A percentile compares a stretch with the other conserved stretches of the same genome.
These are phyloP conservation scores for Penicillium glabrum DNA, from an alignment of 2,329 filamentous ascomycete genomes.

Conservation along the genomic window DNA sequence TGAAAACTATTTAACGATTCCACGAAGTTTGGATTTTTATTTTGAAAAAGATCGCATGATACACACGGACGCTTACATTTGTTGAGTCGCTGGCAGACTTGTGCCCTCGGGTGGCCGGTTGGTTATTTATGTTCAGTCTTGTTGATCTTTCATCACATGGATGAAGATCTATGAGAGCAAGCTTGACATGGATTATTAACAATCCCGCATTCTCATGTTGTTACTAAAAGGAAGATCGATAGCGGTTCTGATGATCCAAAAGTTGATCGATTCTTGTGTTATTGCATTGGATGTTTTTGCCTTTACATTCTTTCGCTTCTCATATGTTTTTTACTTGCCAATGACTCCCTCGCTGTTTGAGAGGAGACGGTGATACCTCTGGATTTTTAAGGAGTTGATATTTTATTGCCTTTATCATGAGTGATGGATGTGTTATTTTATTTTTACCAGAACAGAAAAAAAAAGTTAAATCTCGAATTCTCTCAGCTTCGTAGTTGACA, in stretches of 20 bases:
- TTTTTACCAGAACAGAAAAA: not conserved
- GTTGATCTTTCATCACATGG: slow-evolving; percentile 1
- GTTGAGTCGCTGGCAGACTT: slow-evolving; percentile 24
- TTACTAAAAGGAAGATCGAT: slow-evolving; percentile 13
- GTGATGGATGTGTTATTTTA: slow-evolving; percentile 9
- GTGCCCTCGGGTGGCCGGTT: not conserved
- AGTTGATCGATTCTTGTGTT: slow-evolving; percentile 19
- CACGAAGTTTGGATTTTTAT: slow-evolving; percentile 24
- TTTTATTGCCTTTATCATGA: slow-evolving; percentile 7
- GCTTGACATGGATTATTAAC: slow-evolving; percentile 1
- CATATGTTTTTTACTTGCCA: slow-evolving; percentile 8
- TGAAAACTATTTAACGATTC: slow-evolving; percentile 14
- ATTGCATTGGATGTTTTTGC: slow-evolving; percentile 11
- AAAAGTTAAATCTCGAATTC: not conserved
- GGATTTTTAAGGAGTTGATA: slow-evolving; percentile 16
- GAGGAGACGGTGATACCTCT: slow-evolving; percentile 19
- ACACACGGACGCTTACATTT: slow-evolving; percentile 22
- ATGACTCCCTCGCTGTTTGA: slow-evolving; percentile 4
- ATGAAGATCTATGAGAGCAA: slow-evolving; percentile 1
- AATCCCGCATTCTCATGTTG: slow-evolving; percentile 6
- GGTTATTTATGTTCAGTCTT: not conserved
- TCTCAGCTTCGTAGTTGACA: not conserved
- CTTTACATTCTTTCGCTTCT: slow-evolving; percentile 9
- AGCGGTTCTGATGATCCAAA: slow-evolving; percentile 13
- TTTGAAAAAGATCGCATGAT: slow-evolving; percentile 21